These are phyloP conservation scores for Chloris gayana DNA, from an alignment of 176 grass and related monocot species.

Conservation along the genomic window DNA sequence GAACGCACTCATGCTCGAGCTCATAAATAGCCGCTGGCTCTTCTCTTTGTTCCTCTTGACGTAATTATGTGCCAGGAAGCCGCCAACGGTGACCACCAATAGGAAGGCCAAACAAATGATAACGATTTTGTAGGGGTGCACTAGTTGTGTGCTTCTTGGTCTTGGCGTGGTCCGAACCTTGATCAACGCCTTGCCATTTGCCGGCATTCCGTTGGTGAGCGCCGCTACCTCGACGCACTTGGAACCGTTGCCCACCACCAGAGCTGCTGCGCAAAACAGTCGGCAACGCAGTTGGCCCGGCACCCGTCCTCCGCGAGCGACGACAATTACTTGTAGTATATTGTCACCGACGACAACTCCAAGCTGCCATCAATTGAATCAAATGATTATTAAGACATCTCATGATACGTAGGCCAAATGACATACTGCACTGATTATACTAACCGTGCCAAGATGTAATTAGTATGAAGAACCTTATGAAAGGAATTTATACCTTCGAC, in stretches of 20 bases:
- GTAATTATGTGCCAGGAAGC: background rate
- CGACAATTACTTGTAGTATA: background rate
- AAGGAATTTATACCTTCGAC: too few relatives aligned
- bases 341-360: too few relatives aligned
- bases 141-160: background rate
- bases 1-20: conserved; percentile 24
- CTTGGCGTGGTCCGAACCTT: background rate
- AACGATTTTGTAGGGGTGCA: background rate
- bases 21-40: background rate
- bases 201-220: background rate
- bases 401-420: too few relatives aligned
- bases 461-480: too few relatives aligned
- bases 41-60: background rate
- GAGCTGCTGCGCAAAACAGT: background rate
- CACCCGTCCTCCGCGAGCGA: background rate
- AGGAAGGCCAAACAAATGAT: background rate
- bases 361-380: too few relatives aligned
- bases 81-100: background rate
- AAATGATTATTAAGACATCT: too few relatives aligned
- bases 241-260: too few relatives aligned
- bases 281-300: background rate
- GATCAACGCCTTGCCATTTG: conserved; percentile 16
- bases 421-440: too few relatives aligned
- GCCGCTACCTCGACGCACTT: too few relatives aligned
- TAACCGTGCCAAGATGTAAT: too few relatives aligned